A percentile compares a stretch with the other conserved stretches of the same genome.
phyloP scores from a whole-genome alignment of 208 protist species.

The Trypanosoma congolense region DNA sequence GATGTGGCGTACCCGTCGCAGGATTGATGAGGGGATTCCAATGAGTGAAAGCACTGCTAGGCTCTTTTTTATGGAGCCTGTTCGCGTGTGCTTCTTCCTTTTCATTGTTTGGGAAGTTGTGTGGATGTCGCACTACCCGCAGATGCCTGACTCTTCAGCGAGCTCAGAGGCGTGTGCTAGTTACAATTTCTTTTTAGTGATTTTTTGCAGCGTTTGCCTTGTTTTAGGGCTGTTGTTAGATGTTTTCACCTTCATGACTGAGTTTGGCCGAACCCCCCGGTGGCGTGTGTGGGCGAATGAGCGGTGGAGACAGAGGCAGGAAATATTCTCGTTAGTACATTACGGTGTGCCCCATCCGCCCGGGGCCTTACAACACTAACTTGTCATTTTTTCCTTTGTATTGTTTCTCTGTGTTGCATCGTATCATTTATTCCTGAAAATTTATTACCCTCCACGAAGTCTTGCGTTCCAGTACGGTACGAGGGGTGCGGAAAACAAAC shows the following conservation, averaged over 20 bases:
- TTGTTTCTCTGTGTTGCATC: no score
- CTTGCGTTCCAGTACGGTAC: no score
- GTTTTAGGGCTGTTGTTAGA: conserved; percentile 30
- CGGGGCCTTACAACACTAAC: background rate
- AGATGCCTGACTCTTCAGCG: background rate
- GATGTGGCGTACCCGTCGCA: conserved; percentile 36
- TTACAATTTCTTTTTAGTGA: conserved; percentile 44
- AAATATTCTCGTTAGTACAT: background rate
- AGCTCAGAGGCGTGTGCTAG: conserved; percentile 22
- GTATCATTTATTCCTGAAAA: no score
- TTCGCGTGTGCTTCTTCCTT: conserved; percentile 32
- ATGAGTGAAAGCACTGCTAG: conserved; percentile 19
- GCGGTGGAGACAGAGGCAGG: conserved; percentile 14
- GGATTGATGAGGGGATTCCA: conserved; percentile 50
- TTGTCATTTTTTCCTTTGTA: no score
- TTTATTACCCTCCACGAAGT: no score
- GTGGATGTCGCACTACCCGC: conserved; percentile 41
- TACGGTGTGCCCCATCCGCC: conserved; percentile 3
- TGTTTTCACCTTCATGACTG: conserved; percentile 51
- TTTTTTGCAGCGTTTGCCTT: conserved; percentile 41
- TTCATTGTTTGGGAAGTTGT: conserved; percentile 59
- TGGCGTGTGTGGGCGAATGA: conserved; percentile 47
- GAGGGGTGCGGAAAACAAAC: no score
- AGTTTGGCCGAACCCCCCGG: conserved; percentile 40
- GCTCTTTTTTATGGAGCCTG: conserved; percentile 36